phyloP scores from a whole-genome alignment of 805 yeast species.

The Ogataea ganodermae region DNA sequence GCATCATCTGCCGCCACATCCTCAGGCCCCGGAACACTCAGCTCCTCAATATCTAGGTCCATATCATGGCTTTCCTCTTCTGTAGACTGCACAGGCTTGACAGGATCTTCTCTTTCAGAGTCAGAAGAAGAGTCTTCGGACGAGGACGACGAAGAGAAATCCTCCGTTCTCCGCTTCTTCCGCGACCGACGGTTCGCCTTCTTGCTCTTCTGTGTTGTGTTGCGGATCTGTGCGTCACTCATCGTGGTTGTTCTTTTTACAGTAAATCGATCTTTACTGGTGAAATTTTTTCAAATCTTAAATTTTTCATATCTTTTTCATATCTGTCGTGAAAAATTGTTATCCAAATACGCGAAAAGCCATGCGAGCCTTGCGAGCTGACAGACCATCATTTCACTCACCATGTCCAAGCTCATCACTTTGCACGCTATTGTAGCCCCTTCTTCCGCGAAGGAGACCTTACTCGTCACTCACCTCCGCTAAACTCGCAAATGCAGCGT shows the following conservation, averaged over 20 bases:
- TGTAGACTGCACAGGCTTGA: constrained; percentile 1
- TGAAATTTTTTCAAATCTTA: constrained; percentile 2
- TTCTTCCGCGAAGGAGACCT: too few relatives aligned
- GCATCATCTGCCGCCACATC: constrained; percentile 21
- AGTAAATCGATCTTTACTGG: neutral
- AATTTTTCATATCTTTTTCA: neutral
- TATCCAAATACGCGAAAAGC: neutral
- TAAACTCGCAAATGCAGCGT: too few relatives aligned
- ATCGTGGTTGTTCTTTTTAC: neutral
- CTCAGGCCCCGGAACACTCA: constrained; percentile 14
- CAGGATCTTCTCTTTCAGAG: constrained; percentile 26
- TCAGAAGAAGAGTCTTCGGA: constrained; percentile 44
- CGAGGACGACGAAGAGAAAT: constrained; percentile 60
- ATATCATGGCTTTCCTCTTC: constrained; percentile 9
- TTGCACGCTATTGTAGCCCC: too few relatives aligned
- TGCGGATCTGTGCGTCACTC: constrained; percentile 4
- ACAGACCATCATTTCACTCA: too few relatives aligned
- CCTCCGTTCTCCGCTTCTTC: constrained; percentile 84
- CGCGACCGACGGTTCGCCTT: constrained; percentile 52
- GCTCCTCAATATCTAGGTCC: constrained; percentile 31
- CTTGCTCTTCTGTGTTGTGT: constrained; percentile 10
- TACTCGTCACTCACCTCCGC: neutral
- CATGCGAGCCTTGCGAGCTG: neutral
- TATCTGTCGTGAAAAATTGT: neutral
- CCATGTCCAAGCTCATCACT: too few relatives aligned